Percentiles rank a stretch among this genome's conserved stretches.
Conservation (phyloP, 2,329 filamentous ascomycete genomes). For the Dactylellina sp. region DNA sequence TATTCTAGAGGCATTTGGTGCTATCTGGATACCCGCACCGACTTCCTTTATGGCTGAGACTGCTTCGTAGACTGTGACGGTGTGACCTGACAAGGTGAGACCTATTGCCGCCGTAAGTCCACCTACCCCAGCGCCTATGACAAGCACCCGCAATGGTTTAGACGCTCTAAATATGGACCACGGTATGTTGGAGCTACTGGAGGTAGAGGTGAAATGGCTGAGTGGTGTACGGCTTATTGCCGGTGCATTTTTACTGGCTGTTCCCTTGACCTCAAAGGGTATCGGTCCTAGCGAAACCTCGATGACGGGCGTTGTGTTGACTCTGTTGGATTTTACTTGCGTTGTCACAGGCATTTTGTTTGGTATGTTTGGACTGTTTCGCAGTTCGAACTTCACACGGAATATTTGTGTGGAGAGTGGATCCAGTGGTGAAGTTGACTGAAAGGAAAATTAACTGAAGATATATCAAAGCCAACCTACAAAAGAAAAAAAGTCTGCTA, state of each 20-base stretch:
- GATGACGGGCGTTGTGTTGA: conserved; percentile 24
- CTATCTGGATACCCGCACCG: conserved; percentile 70
- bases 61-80: conserved; percentile 18
- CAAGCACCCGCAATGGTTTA: conserved; percentile 7
- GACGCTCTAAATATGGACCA: conserved; percentile 15
- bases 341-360: conserved; percentile 40
- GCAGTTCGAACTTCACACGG: not conserved
- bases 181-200: not conserved
- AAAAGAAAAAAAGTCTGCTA: not conserved
- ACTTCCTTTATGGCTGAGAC: conserved; percentile 62
- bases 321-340: conserved; percentile 41
- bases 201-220: not conserved
- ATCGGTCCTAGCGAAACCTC: not conserved
- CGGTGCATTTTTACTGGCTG: not conserved
- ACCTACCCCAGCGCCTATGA: conserved; percentile 39
- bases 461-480: not conserved
- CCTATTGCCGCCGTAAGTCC: conserved; percentile 35
- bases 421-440: not conserved
- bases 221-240: not conserved
- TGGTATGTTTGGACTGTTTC: not conserved
- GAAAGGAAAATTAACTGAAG: not conserved
- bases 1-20: conserved; percentile 68
- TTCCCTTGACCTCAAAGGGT: too few relatives aligned
- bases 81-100: conserved; percentile 29
- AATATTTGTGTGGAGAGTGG: not conserved